A percentile compares a stretch with the other conserved stretches of the same genome.
These are phyloP conservation scores for Globisporangium uncinulatum DNA, from an alignment of 352 stramenopile genomes.

Conservation along the genomic window DNA sequence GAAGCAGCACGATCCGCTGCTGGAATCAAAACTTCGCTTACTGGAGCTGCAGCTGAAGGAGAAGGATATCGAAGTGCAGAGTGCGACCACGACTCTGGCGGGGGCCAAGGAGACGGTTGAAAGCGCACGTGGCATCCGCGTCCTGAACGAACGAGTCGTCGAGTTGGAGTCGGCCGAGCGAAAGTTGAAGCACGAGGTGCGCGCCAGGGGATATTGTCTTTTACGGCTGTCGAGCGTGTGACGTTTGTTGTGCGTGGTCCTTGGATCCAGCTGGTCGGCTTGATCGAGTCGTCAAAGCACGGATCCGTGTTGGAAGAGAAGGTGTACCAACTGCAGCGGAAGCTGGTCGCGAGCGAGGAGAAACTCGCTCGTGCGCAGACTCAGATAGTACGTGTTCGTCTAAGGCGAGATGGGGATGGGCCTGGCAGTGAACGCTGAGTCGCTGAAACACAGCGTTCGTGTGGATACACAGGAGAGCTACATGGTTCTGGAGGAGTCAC, in stretches of 20 bases:
- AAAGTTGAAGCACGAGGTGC: conserved; percentile 68
- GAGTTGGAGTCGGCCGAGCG: conserved; percentile 54
- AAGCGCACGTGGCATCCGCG: conserved; percentile 38
- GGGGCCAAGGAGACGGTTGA: conserved; percentile 46
- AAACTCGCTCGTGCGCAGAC: conserved; percentile 33
- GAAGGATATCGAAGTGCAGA: conserved; percentile 47
- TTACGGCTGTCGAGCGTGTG: too few species aligned
- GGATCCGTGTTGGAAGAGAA: conserved; percentile 61
- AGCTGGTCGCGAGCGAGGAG: conserved; percentile 51
- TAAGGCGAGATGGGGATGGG: too few species aligned
- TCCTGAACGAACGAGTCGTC: conserved; percentile 53
- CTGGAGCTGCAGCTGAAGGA: conserved; percentile 57
- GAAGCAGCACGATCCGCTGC: conserved; percentile 45
- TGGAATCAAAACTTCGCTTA: conserved; percentile 64
- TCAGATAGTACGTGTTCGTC: conserved; percentile 34
- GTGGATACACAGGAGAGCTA: conserved; percentile 25
- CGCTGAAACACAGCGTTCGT: background rate
- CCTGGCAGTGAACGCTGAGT: too few species aligned
- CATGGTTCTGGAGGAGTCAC: conserved; percentile 30
- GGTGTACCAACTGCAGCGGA: conserved; percentile 42
- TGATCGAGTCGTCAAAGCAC: conserved; percentile 63
- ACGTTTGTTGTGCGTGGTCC: background rate
- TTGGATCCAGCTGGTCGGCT: conserved; percentile 38
- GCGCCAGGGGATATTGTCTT: too few species aligned
- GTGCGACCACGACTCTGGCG: conserved; percentile 32